A percentile compares a stretch with the other conserved stretches of the same genome.
Evolutionary conservation across 768 basidiomycete genomes (phyloP).

Genomic region (Lentinula guzmanii): DNA sequence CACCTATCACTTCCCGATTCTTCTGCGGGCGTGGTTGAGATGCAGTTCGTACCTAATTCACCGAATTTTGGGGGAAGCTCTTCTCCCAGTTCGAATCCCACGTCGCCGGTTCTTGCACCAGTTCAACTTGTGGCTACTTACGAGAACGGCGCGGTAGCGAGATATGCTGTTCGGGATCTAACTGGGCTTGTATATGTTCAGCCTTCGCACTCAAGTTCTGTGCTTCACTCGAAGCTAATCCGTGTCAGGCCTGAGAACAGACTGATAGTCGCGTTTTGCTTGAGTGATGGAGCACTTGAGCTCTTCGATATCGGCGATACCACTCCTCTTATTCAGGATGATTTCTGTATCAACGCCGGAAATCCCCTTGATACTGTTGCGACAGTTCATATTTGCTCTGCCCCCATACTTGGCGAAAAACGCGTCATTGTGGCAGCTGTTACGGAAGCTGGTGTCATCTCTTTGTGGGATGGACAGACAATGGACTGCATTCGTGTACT

Average conservation of each 20-base stretch:
- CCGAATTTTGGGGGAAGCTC: slow-evolving; percentile 7
- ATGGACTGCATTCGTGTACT: slow-evolving; percentile 58
- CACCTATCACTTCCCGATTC: slow-evolving; percentile 36
- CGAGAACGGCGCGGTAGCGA: slow-evolving; percentile 51
- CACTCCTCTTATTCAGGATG: slow-evolving; percentile 33
- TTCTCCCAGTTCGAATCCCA: slow-evolving; percentile 24
- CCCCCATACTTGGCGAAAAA: slow-evolving; percentile 43
- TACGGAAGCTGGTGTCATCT: slow-evolving; percentile 62
- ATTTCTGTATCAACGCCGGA: slow-evolving; percentile 53
- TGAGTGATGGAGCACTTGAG: slow-evolving; percentile 65
- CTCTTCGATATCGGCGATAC: slow-evolving; percentile 45
- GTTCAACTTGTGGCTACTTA: slow-evolving; percentile 43
- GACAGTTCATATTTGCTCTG: slow-evolving; percentile 45
- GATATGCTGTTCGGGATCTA: slow-evolving; percentile 39
- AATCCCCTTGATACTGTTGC: slow-evolving; percentile 48
- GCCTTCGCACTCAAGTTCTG: slow-evolving; percentile 34
- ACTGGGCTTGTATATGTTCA: slow-evolving; percentile 30
- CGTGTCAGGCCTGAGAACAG: slow-evolving; percentile 40
- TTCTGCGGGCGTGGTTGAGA: slow-evolving; percentile 44
- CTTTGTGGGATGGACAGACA: slow-evolving; percentile 70
- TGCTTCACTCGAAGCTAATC: slow-evolving; percentile 44
- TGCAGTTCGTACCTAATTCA: slow-evolving; percentile 38
- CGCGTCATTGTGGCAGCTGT: slow-evolving; percentile 55
- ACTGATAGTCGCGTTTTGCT: slow-evolving; percentile 49
- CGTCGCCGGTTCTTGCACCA: slow-evolving; percentile 22